These are phyloP conservation scores for Lagerstroemia speciosa DNA, from an alignment of 345 rosid genomes.

Conservation along the genomic window DNA sequence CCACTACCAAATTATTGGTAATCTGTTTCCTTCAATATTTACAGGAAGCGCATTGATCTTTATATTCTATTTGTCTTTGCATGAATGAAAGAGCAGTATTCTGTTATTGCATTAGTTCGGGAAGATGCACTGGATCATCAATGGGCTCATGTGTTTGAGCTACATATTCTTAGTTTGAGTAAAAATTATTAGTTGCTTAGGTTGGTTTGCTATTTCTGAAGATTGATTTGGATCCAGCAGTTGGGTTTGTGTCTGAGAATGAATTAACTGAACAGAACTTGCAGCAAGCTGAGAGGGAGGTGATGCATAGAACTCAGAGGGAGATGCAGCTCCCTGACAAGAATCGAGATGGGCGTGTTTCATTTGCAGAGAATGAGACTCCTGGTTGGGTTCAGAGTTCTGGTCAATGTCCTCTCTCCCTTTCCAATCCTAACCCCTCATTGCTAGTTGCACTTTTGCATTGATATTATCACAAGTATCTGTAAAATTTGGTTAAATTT, in stretches of 20 bases:
- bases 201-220: slow-evolving; percentile 80
- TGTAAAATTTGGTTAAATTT: too few relatives aligned
- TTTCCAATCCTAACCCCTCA: neutral
- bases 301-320: slow-evolving; percentile 66
- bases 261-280: slow-evolving; percentile 89
- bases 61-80: neutral
- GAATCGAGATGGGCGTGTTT: slow-evolving; percentile 72
- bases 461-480: too few relatives aligned
- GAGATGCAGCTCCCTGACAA: slow-evolving; percentile 89
- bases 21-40: neutral
- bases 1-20: too few relatives aligned
- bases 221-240: slow-evolving; percentile 73
- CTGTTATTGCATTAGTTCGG: neutral
- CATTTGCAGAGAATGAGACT: slow-evolving; percentile 79
- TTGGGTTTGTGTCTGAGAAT: slow-evolving; percentile 62
- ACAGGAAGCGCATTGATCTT: neutral
- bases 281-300: slow-evolving; percentile 69
- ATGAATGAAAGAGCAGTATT: neutral
- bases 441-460: neutral
- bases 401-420: slow-evolving; percentile 25
- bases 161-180: neutral
- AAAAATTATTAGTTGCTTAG: slow-evolving; percentile 24
- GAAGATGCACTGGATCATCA: neutral
- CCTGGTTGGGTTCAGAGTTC: slow-evolving; percentile 77
- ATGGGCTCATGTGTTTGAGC: neutral